A percentile compares a stretch with the other conserved stretches of the same genome.
Conservation (phyloP, 805 yeast genomes). For the Pichia scutulata region DNA sequence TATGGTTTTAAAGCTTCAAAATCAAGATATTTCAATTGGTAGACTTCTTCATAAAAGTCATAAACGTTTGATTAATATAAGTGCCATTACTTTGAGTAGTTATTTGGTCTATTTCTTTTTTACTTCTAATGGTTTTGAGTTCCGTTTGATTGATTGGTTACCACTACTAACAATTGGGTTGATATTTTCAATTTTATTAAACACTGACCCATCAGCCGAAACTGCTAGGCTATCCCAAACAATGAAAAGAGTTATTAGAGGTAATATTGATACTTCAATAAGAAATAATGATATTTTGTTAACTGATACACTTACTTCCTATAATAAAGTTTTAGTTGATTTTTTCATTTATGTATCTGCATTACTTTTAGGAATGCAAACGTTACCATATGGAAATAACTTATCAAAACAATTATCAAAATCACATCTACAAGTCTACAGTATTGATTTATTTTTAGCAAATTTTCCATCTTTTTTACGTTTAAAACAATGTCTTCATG, state of each 20-base stretch:
- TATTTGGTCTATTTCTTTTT: constrained; percentile 25
- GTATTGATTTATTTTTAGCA: constrained; percentile 25
- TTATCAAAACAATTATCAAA: constrained; percentile 23
- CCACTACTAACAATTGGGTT: constrained; percentile 33
- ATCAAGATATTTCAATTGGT: constrained; percentile 16
- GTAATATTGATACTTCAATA: constrained; percentile 50
- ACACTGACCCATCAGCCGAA: constrained; percentile 20
- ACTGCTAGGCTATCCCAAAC: constrained; percentile 43
- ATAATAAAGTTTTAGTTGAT: constrained; percentile 70
- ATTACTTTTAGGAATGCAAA: constrained; percentile 28
- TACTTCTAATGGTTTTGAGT: constrained; percentile 18
- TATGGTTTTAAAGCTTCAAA: constrained; percentile 31
- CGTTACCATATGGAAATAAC: constrained; percentile 24
- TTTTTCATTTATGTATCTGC: constrained; percentile 49
- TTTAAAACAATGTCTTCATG: constrained; percentile 73
- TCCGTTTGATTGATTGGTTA: constrained; percentile 26
- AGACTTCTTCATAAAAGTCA: constrained; percentile 14
- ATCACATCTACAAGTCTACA: constrained; percentile 23
- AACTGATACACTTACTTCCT: constrained; percentile 81
- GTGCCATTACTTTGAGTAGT: constrained; percentile 21
- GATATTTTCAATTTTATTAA: constrained; percentile 30
- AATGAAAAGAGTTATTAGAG: constrained; percentile 44
- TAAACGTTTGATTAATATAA: constrained; percentile 16
- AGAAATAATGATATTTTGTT: constrained; percentile 75
- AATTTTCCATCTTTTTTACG: constrained; percentile 66